A percentile compares a stretch with the other conserved stretches of the same genome.
Evolutionary conservation across 2,329 filamentous ascomycete genomes (phyloP).

Genomic region (Alternaria consortialis): DNA sequence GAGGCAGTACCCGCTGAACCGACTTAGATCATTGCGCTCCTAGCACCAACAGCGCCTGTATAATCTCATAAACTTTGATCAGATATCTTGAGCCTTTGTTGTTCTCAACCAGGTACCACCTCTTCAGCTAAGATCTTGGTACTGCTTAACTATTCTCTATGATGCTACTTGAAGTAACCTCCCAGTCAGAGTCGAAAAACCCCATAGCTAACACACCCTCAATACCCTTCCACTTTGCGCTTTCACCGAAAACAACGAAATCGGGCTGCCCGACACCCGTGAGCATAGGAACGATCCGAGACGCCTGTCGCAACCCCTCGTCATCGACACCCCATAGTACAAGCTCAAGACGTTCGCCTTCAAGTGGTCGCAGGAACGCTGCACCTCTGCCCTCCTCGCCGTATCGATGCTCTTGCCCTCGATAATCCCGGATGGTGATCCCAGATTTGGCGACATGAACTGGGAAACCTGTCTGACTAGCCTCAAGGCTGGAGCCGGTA

Average conservation of each 20-base stretch:
- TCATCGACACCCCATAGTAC: conserved; percentile 65
- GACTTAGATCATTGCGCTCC: background rate
- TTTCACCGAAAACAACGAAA: conserved; percentile 60
- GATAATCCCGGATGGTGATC: conserved; percentile 32
- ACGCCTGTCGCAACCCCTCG: conserved; percentile 59
- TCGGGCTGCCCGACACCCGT: conserved; percentile 67
- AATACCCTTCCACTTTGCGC: conserved; percentile 61
- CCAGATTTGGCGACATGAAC: conserved; percentile 35
- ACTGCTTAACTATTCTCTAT: conserved; percentile 15
- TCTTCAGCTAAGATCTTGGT: background rate
- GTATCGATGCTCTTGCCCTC: conserved; percentile 29
- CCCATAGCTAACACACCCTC: conserved; percentile 64
- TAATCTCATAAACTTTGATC: background rate
- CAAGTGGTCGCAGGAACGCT: conserved; percentile 61
- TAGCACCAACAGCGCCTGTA: background rate
- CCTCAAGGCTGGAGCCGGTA: conserved; percentile 38
- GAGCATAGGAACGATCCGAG: conserved; percentile 63
- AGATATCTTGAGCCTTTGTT: background rate
- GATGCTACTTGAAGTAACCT: conserved; percentile 59
- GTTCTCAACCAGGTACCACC: background rate
- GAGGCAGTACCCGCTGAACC: background rate
- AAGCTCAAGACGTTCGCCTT: conserved; percentile 60
- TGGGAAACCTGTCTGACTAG: conserved; percentile 37
- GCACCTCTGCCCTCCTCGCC: conserved; percentile 56
- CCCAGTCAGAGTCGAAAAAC: conserved; percentile 65